Evolutionary conservation across 106 monocot species (phyloP).

Genomic region (Phalaenopsis equestris): DNA sequence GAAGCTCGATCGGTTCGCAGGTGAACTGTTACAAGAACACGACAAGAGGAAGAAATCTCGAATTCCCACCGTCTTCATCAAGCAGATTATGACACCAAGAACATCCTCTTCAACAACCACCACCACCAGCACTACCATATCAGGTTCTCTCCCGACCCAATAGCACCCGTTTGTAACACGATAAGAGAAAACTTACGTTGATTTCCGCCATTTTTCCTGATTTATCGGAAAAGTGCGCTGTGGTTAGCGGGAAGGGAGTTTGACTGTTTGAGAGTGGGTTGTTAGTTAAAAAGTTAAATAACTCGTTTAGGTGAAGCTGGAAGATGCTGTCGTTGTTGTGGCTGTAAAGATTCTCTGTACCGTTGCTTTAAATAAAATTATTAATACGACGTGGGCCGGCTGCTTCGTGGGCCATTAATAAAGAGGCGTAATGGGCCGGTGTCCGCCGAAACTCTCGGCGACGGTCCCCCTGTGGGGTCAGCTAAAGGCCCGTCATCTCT

Average conservation of each 20-base stretch:
- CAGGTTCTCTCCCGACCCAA: conserved; percentile 2
- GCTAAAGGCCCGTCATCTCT: background rate
- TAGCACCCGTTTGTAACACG: background rate
- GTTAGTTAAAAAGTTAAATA: background rate
- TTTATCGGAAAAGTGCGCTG: background rate
- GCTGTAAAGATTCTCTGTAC: conserved; percentile 2
- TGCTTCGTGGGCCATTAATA: background rate
- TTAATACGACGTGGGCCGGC: background rate
- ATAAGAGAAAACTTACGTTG: background rate
- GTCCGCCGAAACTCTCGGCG: too few relatives aligned
- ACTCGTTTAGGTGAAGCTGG: background rate
- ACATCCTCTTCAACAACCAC: background rate
- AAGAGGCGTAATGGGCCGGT: too few relatives aligned
- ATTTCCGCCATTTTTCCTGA: background rate
- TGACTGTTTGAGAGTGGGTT: conserved; percentile 1
- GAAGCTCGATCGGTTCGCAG: conserved; percentile 9
- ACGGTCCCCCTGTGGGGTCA: background rate
- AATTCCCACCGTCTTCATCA: conserved; percentile 8
- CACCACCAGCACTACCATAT: conserved; percentile 5
- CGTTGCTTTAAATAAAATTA: background rate
- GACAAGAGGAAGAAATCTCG: conserved; percentile 6
- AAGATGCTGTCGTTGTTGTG: background rate
- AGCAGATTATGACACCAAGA: conserved; percentile 12
- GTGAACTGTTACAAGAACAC: conserved; percentile 10
- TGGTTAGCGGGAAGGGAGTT: background rate